Conservation (phyloP, 2,329 filamentous ascomycete species). For the Fusarium aywerte region DNA sequence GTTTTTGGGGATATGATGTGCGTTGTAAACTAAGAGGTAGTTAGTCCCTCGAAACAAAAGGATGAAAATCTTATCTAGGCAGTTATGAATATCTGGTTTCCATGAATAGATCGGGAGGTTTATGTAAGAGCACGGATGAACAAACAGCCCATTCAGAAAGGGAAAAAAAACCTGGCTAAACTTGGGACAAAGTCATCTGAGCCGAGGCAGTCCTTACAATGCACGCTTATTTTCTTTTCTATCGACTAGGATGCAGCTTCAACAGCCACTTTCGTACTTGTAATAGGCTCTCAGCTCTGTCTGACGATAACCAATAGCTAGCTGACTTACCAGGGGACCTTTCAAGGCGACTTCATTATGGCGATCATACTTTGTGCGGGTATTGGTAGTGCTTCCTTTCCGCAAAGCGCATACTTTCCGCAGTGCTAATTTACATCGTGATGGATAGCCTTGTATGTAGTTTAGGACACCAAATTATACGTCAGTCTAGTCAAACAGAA, state of each 20-base stretch:
- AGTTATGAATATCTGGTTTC: background rate
- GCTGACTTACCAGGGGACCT: conserved; percentile 13
- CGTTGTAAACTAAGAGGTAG: no score
- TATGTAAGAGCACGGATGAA: conserved; percentile 27
- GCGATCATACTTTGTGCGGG: conserved; percentile 28
- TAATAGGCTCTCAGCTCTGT: conserved; percentile 13
- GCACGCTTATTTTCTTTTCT: conserved; percentile 7
- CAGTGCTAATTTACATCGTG: background rate
- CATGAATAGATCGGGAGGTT: conserved; percentile 21
- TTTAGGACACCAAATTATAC: conserved; percentile 1
- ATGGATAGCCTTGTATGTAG: background rate
- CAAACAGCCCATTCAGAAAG: conserved; percentile 10
- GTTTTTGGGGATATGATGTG: background rate
- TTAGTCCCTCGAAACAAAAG: background rate
- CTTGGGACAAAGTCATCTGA: conserved; percentile 6
- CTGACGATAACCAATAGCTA: conserved; percentile 16
- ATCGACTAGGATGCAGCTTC: conserved; percentile 16
- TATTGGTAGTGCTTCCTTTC: conserved; percentile 11
- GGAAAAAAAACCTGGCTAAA: conserved; percentile 11
- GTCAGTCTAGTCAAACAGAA: conserved; percentile 3
- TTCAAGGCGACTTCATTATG: conserved; percentile 28
- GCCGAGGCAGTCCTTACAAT: conserved; percentile 10
- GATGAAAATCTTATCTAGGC: background rate
- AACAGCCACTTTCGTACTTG: background rate
- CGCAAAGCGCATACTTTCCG: conserved; percentile 19